Conservation (phyloP, 2,329 filamentous ascomycete species). For the Cyphellophora europaea region DNA sequence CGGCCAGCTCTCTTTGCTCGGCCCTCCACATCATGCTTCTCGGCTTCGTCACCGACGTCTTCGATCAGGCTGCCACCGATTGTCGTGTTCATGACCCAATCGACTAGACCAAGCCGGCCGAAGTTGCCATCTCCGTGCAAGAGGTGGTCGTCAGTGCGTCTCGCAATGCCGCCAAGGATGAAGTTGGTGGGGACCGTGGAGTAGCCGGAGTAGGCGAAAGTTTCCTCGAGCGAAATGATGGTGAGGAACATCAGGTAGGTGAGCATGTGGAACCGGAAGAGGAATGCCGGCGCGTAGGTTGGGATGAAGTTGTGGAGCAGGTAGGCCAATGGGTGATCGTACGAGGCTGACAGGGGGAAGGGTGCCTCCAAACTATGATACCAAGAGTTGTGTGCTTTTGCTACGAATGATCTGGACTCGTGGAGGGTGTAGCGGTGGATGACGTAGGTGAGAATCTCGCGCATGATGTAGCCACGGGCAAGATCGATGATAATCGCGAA, state of each 20-base stretch:
- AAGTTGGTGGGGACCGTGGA: conserved; percentile 48
- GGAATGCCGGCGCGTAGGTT: conserved; percentile 45
- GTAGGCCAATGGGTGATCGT: conserved; percentile 51
- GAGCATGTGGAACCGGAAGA: conserved; percentile 52
- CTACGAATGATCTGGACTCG: conserved; percentile 20
- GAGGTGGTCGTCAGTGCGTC: conserved; percentile 47
- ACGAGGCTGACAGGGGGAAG: conserved; percentile 49
- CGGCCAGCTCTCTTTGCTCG: conserved; percentile 19
- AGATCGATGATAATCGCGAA: conserved; percentile 51
- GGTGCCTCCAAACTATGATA: conserved; percentile 46
- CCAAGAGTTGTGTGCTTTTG: conserved; percentile 40
- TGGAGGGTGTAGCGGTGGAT: conserved; percentile 68
- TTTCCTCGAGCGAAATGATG: conserved; percentile 49
- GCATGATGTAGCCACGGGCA: conserved; percentile 40
- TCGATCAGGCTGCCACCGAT: conserved; percentile 21
- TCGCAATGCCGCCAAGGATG: conserved; percentile 46
- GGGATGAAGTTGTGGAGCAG: conserved; percentile 46
- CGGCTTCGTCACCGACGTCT: conserved; percentile 36
- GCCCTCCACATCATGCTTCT: conserved; percentile 25
- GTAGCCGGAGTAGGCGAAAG: conserved; percentile 53
- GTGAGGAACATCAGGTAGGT: conserved; percentile 48
- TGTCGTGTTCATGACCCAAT: conserved; percentile 34
- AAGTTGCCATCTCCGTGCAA: conserved; percentile 35
- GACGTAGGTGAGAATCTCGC: conserved; percentile 61
- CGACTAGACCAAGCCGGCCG: conserved; percentile 35